phyloP scores from a whole-genome alignment of 768 basidiomycete species.

The Agaricus sinodeliciosus region DNA sequence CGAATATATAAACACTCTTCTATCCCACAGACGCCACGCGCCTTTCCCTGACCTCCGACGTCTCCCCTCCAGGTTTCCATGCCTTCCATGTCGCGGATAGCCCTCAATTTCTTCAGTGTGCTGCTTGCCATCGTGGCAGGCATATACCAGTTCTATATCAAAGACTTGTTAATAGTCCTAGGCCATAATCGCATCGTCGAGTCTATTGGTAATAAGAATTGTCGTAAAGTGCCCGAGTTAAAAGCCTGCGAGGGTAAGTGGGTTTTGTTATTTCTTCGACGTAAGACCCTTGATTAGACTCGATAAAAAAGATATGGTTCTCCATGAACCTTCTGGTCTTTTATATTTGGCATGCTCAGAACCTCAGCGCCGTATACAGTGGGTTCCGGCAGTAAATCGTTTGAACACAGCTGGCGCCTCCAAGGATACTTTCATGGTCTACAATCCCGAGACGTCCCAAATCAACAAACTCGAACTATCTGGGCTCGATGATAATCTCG shows the following conservation, averaged over 20 bases:
- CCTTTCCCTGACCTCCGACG: too few species aligned
- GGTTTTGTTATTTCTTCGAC: neutral
- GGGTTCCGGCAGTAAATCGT: conserved; percentile 39
- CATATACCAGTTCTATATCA: conserved; percentile 41
- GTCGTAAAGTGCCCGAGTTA: conserved; percentile 44
- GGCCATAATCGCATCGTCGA: conserved; percentile 42
- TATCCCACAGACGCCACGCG: too few species aligned
- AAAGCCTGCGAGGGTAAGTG: conserved; percentile 63
- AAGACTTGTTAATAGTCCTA: conserved; percentile 31
- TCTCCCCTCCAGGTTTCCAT: too few species aligned
- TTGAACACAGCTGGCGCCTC: conserved; percentile 34
- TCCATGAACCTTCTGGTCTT: conserved; percentile 51
- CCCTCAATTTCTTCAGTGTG: conserved; percentile 25
- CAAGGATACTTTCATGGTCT: conserved; percentile 54
- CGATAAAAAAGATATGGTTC: conserved; percentile 38
- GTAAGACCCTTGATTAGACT: neutral
- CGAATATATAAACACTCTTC: too few species aligned
- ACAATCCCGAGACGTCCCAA: conserved; percentile 38
- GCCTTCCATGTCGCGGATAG: conserved; percentile 7
- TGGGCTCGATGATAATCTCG: conserved; percentile 32
- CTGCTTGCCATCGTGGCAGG: conserved; percentile 34
- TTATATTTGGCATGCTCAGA: conserved; percentile 62
- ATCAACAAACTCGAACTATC: conserved; percentile 39
- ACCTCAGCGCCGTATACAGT: conserved; percentile 36
- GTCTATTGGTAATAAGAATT: conserved; percentile 40